A percentile compares a stretch with the other conserved stretches of the same genome.
These are phyloP conservation scores for Thelonectria blattea DNA, from an alignment of 2,329 filamentous ascomycete species.

Conservation along the genomic window DNA sequence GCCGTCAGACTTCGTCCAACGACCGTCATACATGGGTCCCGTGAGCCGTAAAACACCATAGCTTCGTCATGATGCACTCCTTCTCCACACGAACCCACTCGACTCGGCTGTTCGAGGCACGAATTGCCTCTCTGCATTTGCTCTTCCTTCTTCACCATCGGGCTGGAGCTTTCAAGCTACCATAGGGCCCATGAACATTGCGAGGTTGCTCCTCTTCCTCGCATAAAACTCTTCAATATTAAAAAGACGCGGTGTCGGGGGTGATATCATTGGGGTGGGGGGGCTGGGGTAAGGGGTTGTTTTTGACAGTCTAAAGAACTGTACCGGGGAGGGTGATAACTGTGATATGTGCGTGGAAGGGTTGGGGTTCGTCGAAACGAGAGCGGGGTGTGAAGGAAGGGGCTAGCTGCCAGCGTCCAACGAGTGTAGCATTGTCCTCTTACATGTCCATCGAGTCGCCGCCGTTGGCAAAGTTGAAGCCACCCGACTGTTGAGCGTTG, in stretches of 20 bases:
- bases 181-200: constrained; percentile 57
- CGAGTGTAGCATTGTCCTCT: constrained; percentile 27
- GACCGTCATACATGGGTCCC: constrained; percentile 30
- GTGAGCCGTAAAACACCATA: constrained; percentile 35
- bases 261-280: constrained; percentile 42
- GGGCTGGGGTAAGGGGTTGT: constrained; percentile 20
- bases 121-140: constrained; percentile 30
- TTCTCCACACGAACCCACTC: constrained; percentile 32
- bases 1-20: constrained; percentile 29
- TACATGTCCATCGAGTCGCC: constrained; percentile 72
- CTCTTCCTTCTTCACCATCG: constrained; percentile 43
- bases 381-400: constrained; percentile 8
- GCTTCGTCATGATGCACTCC: constrained; percentile 30
- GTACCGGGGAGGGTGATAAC: constrained; percentile 33
- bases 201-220: constrained; percentile 36
- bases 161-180: constrained; percentile 72
- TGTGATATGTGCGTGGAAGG: constrained; percentile 33
- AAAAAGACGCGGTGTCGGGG: constrained; percentile 43
- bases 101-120: constrained; percentile 30
- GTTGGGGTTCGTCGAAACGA: constrained; percentile 24
- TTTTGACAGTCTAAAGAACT: constrained; percentile 36
- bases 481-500: constrained; percentile 68
- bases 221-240: constrained; percentile 47
- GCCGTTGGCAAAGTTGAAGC: constrained; percentile 91
- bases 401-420: constrained; percentile 5